Evolutionary conservation across 139 green algal species (phyloP), one percentile per base, ranked within the genome.

Genomic region (Ostreobium quekettii): DNA sequence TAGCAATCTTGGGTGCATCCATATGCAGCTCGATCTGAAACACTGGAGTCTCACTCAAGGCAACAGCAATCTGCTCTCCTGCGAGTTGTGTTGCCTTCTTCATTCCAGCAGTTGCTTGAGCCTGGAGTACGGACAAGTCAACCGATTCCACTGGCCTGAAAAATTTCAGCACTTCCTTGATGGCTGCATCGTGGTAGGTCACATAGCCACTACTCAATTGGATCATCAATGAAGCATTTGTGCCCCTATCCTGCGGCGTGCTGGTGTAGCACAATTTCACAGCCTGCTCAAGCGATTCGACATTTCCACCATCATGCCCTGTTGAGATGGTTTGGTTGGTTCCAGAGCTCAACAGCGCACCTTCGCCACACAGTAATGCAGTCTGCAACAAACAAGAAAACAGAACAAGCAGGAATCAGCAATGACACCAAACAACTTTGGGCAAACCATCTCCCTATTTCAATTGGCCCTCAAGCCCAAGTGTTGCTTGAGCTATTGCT

Each of bases 201-300:
- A 96, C 84, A 62, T 90, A 95, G 61, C 70, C 83, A 33, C 89
- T 86, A 0, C 82, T 79, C 35, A 96, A 67, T 5, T 49, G 38
- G 46, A 95, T 77, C 2, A 47, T 67, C 57, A 94, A 36, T 3
- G 68, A 32, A 6, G 86, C 30, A n/a, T 59, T 61, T 37, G 82
- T 33, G 24, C 32, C 1, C 11, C 32, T 1, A 82, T 88, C 36
- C 75, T 63, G 0, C 81, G 85, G 76, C 79, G 89, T 31, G 48
- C 49, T 37, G 36, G 32, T 72, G 42, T 78, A 66, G n/a, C n/a
- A n/a, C n/a, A n/a, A n/a, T n/a, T n/a, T n/a, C n/a, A n/a, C n/a
- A n/a, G n/a, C n/a, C n/a, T n/a, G n/a, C n/a, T n/a, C n/a, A n/a
- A n/a, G n/a, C n/a, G n/a, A n/a, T n/a, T n/a, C n/a, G n/a, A n/a